Percentiles rank a stretch among this genome's conserved stretches.
Conservation (phyloP, 331 rosid species). For the Ulmus americana region DNA sequence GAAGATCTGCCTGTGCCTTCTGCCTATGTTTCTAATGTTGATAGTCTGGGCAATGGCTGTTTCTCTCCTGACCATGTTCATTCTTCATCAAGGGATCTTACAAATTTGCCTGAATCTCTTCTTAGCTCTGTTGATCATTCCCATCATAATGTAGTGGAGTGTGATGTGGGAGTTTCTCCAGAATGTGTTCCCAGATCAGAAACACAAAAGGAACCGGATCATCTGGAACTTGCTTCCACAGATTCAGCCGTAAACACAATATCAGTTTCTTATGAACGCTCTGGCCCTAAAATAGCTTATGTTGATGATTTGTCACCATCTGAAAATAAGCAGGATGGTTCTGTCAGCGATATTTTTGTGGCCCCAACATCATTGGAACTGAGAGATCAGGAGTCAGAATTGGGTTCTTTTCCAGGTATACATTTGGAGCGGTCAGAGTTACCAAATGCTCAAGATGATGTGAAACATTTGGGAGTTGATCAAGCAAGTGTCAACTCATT, state of each 20-base stretch:
- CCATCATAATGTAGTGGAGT: slow-evolving; percentile 29
- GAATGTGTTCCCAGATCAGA: slow-evolving; percentile 29
- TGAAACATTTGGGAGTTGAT: slow-evolving; percentile 30
- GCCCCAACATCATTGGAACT: slow-evolving; percentile 28
- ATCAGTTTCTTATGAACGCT: slow-evolving; percentile 23
- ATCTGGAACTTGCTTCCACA: slow-evolving; percentile 30
- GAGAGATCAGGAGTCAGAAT: slow-evolving; percentile 27
- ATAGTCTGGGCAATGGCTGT: slow-evolving; percentile 24
- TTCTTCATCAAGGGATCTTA: slow-evolving; percentile 28
- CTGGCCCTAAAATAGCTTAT: slow-evolving; percentile 26
- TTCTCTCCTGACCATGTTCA: slow-evolving; percentile 24
- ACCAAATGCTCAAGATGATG: slow-evolving; percentile 35
- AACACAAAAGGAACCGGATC: slow-evolving; percentile 24
- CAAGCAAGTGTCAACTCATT: slow-evolving; percentile 24
- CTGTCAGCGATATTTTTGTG: slow-evolving; percentile 30
- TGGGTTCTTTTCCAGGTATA: slow-evolving; percentile 24
- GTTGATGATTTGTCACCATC: slow-evolving; percentile 21
- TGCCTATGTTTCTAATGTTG: slow-evolving; percentile 26
- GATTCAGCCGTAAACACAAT: slow-evolving; percentile 28
- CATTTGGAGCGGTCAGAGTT: slow-evolving; percentile 28
- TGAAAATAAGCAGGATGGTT: slow-evolving; percentile 27
- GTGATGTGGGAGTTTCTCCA: slow-evolving; percentile 33
- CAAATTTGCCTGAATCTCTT: slow-evolving; percentile 31
- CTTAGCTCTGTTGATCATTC: slow-evolving; percentile 22
- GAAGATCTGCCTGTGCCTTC: slow-evolving; percentile 29